A percentile compares a stretch with the other conserved stretches of the same genome.
Evolutionary conservation across 257 asterid genomes (phyloP).

Genomic region (Nicotiana otophora): DNA sequence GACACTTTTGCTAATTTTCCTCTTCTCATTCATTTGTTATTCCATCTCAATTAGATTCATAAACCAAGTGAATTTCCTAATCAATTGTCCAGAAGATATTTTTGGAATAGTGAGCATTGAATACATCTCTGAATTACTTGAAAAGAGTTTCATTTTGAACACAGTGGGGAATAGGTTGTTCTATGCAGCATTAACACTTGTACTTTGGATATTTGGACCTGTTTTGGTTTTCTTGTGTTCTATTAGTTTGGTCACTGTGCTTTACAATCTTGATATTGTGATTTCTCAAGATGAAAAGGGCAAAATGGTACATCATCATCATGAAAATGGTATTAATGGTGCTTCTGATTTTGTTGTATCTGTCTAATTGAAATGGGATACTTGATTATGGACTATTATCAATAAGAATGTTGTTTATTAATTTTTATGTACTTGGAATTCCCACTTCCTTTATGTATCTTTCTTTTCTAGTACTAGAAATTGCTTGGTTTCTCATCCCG

Average conservation of each 20-base stretch:
- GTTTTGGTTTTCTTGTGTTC: slow-evolving; percentile 66
- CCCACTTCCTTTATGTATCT: not conserved
- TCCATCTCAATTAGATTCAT: slow-evolving; percentile 72
- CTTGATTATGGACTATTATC: not conserved
- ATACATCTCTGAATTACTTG: slow-evolving; percentile 65
- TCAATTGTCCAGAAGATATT: slow-evolving; percentile 58
- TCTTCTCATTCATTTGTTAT: slow-evolving; percentile 77
- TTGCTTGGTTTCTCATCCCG: too few species aligned
- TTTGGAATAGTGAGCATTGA: slow-evolving; percentile 42
- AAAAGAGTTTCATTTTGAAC: slow-evolving; percentile 53
- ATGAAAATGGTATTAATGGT: slow-evolving; percentile 8
- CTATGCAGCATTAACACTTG: slow-evolving; percentile 68
- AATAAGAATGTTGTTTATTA: not conserved
- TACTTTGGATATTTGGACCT: slow-evolving; percentile 95
- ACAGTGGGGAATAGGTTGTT: slow-evolving; percentile 72
- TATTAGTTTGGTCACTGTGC: slow-evolving; percentile 62
- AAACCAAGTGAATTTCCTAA: slow-evolving; percentile 79
- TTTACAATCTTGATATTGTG: slow-evolving; percentile 66
- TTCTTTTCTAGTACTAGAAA: too few species aligned
- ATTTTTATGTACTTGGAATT: not conserved
- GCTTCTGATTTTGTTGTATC: not conserved
- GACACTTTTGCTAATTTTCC: slow-evolving; percentile 50
- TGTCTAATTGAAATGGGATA: not conserved
- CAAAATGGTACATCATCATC: slow-evolving; percentile 12
- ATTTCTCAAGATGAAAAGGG: slow-evolving; percentile 23